Evolutionary conservation across 2,329 filamentous ascomycete species (phyloP).

Genomic region (Ceratocystis huliohia): DNA sequence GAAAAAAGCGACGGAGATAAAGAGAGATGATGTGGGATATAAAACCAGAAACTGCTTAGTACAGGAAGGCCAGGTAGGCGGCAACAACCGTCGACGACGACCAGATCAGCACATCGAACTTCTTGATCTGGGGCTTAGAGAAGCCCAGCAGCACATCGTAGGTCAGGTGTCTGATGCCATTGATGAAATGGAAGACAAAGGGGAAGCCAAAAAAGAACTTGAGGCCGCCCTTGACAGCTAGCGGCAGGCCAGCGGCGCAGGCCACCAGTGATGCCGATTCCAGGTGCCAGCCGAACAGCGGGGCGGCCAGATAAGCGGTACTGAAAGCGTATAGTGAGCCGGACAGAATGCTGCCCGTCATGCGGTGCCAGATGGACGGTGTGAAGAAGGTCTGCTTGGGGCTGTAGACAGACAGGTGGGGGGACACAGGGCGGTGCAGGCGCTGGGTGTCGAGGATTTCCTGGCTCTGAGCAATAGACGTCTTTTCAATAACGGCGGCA

Average conservation of each 20-base stretch:
- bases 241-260: conserved; percentile 45
- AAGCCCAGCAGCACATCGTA: conserved; percentile 43
- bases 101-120: conserved; percentile 39
- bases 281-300: conserved; percentile 53
- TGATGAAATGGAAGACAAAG: conserved; percentile 45
- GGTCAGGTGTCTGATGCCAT: conserved; percentile 42
- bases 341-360: conserved; percentile 64
- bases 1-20: background rate
- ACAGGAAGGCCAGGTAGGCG: conserved; percentile 37
- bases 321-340: conserved; percentile 70
- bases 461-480: conserved; percentile 41
- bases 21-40: background rate
- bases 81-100: conserved; percentile 32
- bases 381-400: conserved; percentile 75
- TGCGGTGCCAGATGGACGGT: conserved; percentile 60
- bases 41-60: conserved; percentile 27
- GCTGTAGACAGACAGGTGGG: conserved; percentile 77
- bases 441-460: conserved; percentile 71
- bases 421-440: conserved; percentile 64
- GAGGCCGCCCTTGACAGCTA: conserved; percentile 44
- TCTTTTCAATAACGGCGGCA: conserved; percentile 43
- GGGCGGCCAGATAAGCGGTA: conserved; percentile 66
- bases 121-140: conserved; percentile 35
- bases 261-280: conserved; percentile 48
- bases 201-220: conserved; percentile 47